Base-by-base conservation (phyloP, 768 basidiomycete genomes). In the Mycena pura region DNA sequence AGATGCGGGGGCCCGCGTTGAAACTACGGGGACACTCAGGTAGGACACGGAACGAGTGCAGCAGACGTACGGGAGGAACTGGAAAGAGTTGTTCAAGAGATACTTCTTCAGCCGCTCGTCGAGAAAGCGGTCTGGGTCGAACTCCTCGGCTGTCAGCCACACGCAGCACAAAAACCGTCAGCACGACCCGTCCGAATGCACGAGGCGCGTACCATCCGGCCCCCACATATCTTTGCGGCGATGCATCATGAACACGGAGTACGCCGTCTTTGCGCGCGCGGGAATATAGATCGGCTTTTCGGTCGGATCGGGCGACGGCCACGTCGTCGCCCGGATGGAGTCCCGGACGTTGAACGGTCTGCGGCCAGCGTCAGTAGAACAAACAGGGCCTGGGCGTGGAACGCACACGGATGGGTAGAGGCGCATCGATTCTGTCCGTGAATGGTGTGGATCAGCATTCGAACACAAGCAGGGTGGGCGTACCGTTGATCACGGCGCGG, bases 401-500 rank as follows among this genome's bases (percentile, higher is more conserved):
- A 39, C 51, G 44, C 69, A 82, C 78, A 84, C 85, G 22, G 82
- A 72, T 9, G 85, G 85, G 64, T 84, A 85, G 14, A 86, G 69
- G 17, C 86, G 75, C 40, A 87, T 69, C 0, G 80, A 83, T 69
- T 86, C 84, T 44, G 24, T 15, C n/a, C n/a, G n/a, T n/a, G n/a
- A n/a, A n/a, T n/a, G n/a, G n/a, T n/a, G n/a, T n/a, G n/a, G 43
- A 15, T 27, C 8, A 8, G 19, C 9, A 44, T 21, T 21, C 21
- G 41, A 22, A 41, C n/a, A 15, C 14, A 22, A 36, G 15, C 4
- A 3, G 15, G 57, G 48, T 29, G 22, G 13, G 54, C 77, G 14
- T 25, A 84, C 83, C 85, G 66, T 88, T 87, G 50, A 87, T 78
- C 34, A 87, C 82, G 1, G 86, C 86, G 19, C 84, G 73, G 50